Conservation (phyloP, 1,139 yeast genomes). For the Magnusiomyces tetraspermus region DNA sequence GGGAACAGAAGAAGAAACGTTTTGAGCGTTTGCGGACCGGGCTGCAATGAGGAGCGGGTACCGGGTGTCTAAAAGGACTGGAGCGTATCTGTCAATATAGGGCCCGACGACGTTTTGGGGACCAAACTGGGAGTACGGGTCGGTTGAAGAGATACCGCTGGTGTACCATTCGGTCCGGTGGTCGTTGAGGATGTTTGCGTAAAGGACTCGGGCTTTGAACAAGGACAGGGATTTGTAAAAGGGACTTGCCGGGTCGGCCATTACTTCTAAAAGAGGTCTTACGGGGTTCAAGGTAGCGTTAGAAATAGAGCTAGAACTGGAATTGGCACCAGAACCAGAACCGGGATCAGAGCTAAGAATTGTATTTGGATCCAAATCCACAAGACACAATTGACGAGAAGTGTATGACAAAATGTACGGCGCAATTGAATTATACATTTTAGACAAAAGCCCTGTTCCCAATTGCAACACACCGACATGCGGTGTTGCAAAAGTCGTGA, state of each 20-base stretch:
- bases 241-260: conserved; percentile 54
- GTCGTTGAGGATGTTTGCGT: conserved; percentile 71
- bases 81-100: conserved; percentile 44
- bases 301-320: conserved; percentile 2
- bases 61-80: conserved; percentile 32
- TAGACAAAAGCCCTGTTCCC: conserved; percentile 39
- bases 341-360: no score
- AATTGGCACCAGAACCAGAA: no score
- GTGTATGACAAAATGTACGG: conserved; percentile 60
- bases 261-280: conserved; percentile 49
- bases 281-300: conserved; percentile 2
- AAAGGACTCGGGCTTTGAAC: conserved; percentile 48
- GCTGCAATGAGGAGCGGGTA: conserved; percentile 3
- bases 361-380: conserved; percentile 40
- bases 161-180: conserved; percentile 78
- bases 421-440: conserved; percentile 48
- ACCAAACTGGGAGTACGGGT: conserved; percentile 41
- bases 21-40: background rate
- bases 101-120: conserved; percentile 30
- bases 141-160: conserved; percentile 53
- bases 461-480: conserved; percentile 73
- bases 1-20: no score
- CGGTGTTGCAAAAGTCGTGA: conserved; percentile 70
- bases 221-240: conserved; percentile 47
- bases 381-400: conserved; percentile 62